phyloP scores from a whole-genome alignment of 305 asterid genomes.

The Coffea humblotiana region DNA sequence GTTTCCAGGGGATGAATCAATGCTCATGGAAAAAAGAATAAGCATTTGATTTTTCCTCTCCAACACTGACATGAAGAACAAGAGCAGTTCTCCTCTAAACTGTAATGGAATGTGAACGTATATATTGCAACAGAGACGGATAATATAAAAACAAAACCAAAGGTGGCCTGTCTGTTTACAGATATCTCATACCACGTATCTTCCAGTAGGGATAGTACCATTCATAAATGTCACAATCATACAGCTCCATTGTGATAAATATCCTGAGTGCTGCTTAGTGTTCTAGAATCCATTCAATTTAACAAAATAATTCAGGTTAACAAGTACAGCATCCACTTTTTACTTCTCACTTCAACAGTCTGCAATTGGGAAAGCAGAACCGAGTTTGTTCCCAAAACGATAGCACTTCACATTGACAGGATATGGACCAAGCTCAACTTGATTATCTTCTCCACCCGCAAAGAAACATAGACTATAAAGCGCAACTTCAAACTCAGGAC shows the following conservation, averaged over 20 bases:
- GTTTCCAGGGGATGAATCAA: not conserved
- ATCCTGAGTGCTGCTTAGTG: not conserved
- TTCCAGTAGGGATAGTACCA: not conserved
- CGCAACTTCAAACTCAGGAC: constrained; percentile 94
- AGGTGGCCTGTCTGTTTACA: not conserved
- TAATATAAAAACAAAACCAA: not conserved
- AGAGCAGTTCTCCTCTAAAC: not conserved
- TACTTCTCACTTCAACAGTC: constrained; percentile 34
- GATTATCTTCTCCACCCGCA: constrained; percentile 76
- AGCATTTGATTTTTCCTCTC: not conserved
- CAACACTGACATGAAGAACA: not conserved
- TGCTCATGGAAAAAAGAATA: not conserved
- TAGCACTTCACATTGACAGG: constrained; percentile 78
- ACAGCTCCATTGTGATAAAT: not conserved
- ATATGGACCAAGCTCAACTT: constrained; percentile 79
- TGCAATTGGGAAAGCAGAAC: constrained; percentile 90
- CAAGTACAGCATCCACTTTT: not conserved
- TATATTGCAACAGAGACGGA: not conserved
- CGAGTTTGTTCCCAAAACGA: constrained; percentile 66
- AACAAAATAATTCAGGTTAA: not conserved
- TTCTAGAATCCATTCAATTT: not conserved
- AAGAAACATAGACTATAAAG: constrained; percentile 78
- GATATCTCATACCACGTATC: not conserved
- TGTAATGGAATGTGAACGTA: not conserved
- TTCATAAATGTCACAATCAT: not conserved